A percentile compares a stretch with the other conserved stretches of the same genome.
phyloP scores from a whole-genome alignment of 306 rosid species.

The Begonia loranthoides region DNA sequence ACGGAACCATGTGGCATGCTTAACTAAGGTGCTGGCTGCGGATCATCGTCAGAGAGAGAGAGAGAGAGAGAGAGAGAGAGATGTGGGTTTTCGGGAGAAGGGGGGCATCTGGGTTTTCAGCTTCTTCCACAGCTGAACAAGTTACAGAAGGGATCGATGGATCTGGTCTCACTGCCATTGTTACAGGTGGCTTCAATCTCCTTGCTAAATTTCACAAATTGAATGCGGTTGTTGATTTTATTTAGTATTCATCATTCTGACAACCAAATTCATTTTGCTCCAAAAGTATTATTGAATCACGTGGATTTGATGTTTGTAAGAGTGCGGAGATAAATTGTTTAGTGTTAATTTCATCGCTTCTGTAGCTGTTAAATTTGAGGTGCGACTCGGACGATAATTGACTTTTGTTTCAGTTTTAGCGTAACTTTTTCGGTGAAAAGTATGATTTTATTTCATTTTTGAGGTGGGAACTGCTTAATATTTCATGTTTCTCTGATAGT shows the following conservation, averaged over 20 bases:
- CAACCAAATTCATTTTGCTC: too few relatives aligned
- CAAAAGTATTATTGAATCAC: too few relatives aligned
- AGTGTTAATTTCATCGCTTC: too few relatives aligned
- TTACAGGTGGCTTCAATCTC: conserved; percentile 31
- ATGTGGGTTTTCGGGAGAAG: conserved; percentile 51
- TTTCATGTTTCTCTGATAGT: not conserved
- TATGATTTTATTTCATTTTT: not conserved
- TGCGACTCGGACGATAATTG: too few relatives aligned
- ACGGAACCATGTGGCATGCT: too few relatives aligned
- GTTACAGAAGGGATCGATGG: conserved; percentile 52
- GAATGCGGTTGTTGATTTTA: too few relatives aligned
- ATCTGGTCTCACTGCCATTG: conserved; percentile 50
- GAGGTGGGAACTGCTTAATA: not conserved
- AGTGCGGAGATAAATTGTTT: too few relatives aligned
- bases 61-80: conserved; percentile 2
- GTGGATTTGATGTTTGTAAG: too few relatives aligned
- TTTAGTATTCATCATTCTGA: too few relatives aligned
- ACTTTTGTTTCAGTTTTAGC: not conserved
- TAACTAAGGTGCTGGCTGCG: not conserved
- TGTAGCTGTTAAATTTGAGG: too few relatives aligned
- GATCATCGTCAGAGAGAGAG: not conserved
- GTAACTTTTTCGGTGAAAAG: too few relatives aligned
- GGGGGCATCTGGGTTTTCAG: conserved; percentile 61
- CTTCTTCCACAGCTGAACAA: conserved; percentile 60
- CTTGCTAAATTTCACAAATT: not conserved